These are phyloP conservation scores for Globisporangium rhizosaccharum DNA, from an alignment of 352 stramenopile genomes.

Conservation along the genomic window DNA sequence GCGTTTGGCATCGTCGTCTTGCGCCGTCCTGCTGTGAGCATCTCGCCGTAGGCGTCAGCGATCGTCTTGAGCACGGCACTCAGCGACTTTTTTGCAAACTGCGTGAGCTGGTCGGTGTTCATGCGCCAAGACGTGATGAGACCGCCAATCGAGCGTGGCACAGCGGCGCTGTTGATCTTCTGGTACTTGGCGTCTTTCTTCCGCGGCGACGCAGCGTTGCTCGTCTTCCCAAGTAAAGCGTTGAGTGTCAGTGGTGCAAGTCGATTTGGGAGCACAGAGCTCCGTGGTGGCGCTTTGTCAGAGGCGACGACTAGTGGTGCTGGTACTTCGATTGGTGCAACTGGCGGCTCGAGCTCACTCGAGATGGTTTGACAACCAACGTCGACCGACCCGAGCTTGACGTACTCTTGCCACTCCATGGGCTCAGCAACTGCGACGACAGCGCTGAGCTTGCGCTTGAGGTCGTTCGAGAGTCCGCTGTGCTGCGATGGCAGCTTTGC, in stretches of 20 bases:
- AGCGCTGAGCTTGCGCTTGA: constrained; percentile 39
- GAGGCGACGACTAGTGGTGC: background rate
- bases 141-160: constrained; percentile 53
- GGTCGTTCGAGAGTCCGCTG: background rate
- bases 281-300: background rate
- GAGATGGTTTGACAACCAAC: constrained; percentile 42
- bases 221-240: constrained; percentile 35
- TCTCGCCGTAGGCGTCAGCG: constrained; percentile 66
- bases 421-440: constrained; percentile 48
- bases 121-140: constrained; percentile 82
- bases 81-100: constrained; percentile 77
- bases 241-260: constrained; percentile 39
- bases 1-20: constrained; percentile 18
- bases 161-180: constrained; percentile 60
- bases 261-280: constrained; percentile 16
- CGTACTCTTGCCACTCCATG: constrained; percentile 61
- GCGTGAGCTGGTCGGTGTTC: constrained; percentile 70
- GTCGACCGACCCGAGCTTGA: constrained; percentile 40
- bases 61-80: constrained; percentile 62
- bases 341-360: constrained; percentile 16
- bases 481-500: background rate
- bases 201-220: constrained; percentile 13
- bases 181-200: constrained; percentile 62
- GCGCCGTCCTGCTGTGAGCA: constrained; percentile 50
- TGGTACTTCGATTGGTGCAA: background rate